Evolutionary conservation across 2,329 filamentous ascomycete species (phyloP), one percentile per base, ranked within the genome.

Genomic region (Huntiella bhutanensis): DNA sequence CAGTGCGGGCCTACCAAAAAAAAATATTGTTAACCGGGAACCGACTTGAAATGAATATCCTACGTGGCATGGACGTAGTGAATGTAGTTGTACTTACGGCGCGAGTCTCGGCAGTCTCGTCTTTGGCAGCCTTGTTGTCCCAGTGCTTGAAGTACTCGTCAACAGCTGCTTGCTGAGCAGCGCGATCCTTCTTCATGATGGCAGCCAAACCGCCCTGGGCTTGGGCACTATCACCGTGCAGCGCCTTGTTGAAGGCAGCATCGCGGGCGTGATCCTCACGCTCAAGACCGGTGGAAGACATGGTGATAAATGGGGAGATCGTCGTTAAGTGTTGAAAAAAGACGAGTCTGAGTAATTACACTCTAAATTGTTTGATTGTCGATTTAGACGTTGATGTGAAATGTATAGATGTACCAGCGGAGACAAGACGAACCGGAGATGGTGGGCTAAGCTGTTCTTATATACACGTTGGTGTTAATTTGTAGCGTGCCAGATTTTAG

Each of bases 111-210:
- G 79, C 74, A 1, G 88, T 96, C 72, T 98, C 91, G 37, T 79
- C 73, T 52, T 72, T 77, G 32, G 68, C 81, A 40, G 67, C 64
- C 66, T 92, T 86, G 68, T 88, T 81, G 63, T 94, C 85, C 82
- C 83, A 94, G 62, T 93, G 86, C 71, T 92, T 92, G 69, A 93
- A 93, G 66, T 94, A 94, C 62, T 92, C 83, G 58, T 91, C 82
- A 22, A 87, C 74, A 41, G 85, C 85, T 45, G 80, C 79, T 60
- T 85, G 75, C 59, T 92, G 82, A 5, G 85, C 84, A 28, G 68
- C 58, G 28, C 57, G 53, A 62, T 91, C 80, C 69, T 98, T 98
- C 58, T 93, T 69, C 77, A 95, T 87, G 56, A 88, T 83, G 53
- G 71, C 65, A 55, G 75, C 67, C 56, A 95, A 73, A 54, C 84